Evolutionary conservation across 2,329 filamentous ascomycete genomes (phyloP).

Genomic region (Colletotrichum gloeosporioides): DNA sequence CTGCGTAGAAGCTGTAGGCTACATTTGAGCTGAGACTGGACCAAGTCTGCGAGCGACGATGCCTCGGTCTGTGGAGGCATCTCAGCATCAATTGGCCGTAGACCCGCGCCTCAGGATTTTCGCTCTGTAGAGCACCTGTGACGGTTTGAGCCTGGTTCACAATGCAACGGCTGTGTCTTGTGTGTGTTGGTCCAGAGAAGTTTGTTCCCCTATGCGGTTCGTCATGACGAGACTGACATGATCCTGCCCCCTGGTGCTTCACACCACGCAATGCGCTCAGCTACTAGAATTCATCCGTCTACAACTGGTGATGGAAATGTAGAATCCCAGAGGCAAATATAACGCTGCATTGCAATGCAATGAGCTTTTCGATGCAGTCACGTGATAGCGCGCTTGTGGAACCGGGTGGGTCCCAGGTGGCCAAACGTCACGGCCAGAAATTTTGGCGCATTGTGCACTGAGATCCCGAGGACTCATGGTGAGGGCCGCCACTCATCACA

Average conservation of each 20-base stretch:
- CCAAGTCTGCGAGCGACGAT: rapidly evolving
- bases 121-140: too few species aligned
- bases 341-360: neutral
- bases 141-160: rapidly evolving
- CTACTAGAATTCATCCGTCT: neutral
- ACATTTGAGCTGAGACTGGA: too few species aligned
- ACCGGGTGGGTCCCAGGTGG: neutral
- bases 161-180: neutral
- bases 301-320: neutral
- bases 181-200: neutral
- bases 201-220: neutral
- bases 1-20: neutral
- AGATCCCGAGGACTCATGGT: neutral
- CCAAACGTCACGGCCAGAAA: conserved; percentile 15
- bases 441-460: conserved; percentile 3
- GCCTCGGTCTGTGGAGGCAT: neutral
- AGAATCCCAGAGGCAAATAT: neutral
- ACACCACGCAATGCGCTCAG: neutral
- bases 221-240: neutral
- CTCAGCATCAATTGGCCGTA: neutral
- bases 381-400: conserved; percentile 16
- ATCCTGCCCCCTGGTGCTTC: neutral
- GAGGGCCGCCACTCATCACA: neutral
- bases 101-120: rapidly evolving
- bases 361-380: neutral